Conservation (phyloP, 1,139 yeast species). For the Wickerhamomyces sp. region DNA sequence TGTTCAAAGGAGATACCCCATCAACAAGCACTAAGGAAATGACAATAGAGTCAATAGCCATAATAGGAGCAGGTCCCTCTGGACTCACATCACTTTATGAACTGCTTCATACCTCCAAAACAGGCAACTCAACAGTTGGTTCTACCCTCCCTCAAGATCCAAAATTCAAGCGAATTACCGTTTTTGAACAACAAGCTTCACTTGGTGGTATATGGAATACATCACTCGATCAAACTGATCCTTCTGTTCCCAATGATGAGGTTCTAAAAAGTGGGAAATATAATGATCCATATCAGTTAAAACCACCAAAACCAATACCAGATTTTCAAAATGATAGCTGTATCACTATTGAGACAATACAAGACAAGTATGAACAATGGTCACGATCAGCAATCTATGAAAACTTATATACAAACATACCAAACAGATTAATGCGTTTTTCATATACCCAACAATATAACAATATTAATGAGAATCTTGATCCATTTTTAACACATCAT, state of each 20-base stretch:
- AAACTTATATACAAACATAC: constrained; percentile 50
- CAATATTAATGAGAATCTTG: constrained; percentile 5
- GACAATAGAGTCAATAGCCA: constrained; percentile 24
- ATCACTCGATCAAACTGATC: constrained; percentile 11
- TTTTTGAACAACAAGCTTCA: constrained; percentile 29
- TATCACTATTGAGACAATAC: constrained; percentile 18
- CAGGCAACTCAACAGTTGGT: constrained; percentile 21
- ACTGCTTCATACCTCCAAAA: constrained; percentile 24
- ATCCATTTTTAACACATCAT: constrained; percentile 36
- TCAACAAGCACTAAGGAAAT: not conserved
- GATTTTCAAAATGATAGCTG: constrained; percentile 9
- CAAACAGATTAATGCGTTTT: constrained; percentile 24
- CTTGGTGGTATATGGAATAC: constrained; percentile 33
- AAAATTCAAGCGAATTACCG: constrained; percentile 27
- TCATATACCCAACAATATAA: constrained; percentile 22
- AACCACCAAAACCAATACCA: not conserved
- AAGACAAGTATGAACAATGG: not conserved
- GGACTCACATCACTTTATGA: constrained; percentile 30
- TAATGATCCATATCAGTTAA: not conserved
- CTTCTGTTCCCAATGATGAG: constrained; percentile 16
- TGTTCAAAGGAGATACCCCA: too few relatives aligned
- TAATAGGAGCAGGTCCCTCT: constrained; percentile 31
- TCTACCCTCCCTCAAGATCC: constrained; percentile 8
- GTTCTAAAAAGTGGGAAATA: constrained; percentile 16
- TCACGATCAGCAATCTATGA: not conserved